These are phyloP conservation scores for Fusarium coicis DNA, from an alignment of 2,329 filamentous ascomycete species.

Conservation along the genomic window DNA sequence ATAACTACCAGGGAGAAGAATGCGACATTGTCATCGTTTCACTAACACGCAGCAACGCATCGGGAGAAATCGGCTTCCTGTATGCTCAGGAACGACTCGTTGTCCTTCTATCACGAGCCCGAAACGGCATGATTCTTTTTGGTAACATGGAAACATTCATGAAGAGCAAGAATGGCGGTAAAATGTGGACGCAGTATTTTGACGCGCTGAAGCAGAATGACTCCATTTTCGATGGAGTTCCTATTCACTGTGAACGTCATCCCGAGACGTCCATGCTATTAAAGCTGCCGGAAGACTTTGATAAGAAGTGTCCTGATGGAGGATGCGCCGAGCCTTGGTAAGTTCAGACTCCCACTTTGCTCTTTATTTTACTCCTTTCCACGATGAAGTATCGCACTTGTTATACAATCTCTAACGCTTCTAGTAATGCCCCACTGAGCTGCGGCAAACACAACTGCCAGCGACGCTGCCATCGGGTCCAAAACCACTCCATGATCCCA, in stretches of 20 bases:
- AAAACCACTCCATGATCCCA: conserved; percentile 63
- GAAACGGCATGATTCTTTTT: conserved; percentile 73
- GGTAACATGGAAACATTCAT: conserved; percentile 76
- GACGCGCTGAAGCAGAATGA: conserved; percentile 61
- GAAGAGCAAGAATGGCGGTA: conserved; percentile 54
- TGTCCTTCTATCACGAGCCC: conserved; percentile 74
- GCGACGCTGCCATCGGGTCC: conserved; percentile 69
- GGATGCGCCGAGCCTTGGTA: conserved; percentile 74
- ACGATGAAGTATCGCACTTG: too few relatives aligned
- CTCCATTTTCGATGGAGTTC: conserved; percentile 69
- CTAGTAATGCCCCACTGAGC: conserved; percentile 59
- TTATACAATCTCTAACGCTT: not conserved
- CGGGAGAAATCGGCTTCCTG: conserved; percentile 78
- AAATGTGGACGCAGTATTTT: conserved; percentile 68
- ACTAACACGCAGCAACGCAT: conserved; percentile 72
- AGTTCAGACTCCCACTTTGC: not conserved
- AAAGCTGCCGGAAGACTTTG: conserved; percentile 66
- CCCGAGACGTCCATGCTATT: conserved; percentile 60
- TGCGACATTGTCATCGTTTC: conserved; percentile 77
- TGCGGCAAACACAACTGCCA: conserved; percentile 71
- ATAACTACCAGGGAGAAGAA: conserved; percentile 85
- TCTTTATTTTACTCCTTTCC: too few relatives aligned
- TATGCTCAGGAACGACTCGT: conserved; percentile 72
- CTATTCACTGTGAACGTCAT: conserved; percentile 70
- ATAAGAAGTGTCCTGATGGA: conserved; percentile 72